A percentile compares a stretch with the other conserved stretches of the same genome.
Conservation (phyloP, 495 filamentous ascomycete genomes). For the Xylaria scruposa region DNA sequence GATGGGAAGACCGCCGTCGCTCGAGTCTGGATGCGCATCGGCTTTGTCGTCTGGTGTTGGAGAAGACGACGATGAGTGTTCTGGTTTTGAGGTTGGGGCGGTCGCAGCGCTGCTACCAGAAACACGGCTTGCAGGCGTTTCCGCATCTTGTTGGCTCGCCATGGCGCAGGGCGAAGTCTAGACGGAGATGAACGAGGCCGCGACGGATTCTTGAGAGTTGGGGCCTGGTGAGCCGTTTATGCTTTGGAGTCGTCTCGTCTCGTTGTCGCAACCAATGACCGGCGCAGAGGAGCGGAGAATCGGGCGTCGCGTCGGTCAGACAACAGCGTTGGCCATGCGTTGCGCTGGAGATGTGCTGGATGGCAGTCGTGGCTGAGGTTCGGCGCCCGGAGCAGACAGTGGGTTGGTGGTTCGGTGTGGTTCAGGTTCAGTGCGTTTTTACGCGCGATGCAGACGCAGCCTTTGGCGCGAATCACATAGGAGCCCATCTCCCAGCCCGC, state of each 20-base stretch:
- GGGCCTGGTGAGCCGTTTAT: slow-evolving; percentile 18
- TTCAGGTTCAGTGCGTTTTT: slow-evolving; percentile 13
- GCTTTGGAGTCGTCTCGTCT: slow-evolving; percentile 5
- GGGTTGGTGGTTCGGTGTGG: background rate
- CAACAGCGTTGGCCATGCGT: slow-evolving; percentile 8
- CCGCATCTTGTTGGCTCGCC: slow-evolving; percentile 40
- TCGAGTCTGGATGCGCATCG: slow-evolving; percentile 41
- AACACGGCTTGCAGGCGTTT: slow-evolving; percentile 19
- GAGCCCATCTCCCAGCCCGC: background rate
- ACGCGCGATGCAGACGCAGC: slow-evolving; percentile 11
- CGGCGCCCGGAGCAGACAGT: background rate
- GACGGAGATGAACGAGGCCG: slow-evolving; percentile 17
- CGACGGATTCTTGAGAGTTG: slow-evolving; percentile 13
- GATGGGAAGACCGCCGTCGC: slow-evolving; percentile 32
- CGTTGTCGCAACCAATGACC: slow-evolving; percentile 18
- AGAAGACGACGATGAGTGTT: slow-evolving; percentile 40
- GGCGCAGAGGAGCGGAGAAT: slow-evolving; percentile 2
- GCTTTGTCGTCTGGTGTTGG: slow-evolving; percentile 38
- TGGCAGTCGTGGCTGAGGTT: slow-evolving; percentile 7
- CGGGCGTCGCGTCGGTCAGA: slow-evolving; percentile 10
- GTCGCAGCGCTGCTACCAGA: slow-evolving; percentile 19
- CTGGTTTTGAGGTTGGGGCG: slow-evolving; percentile 37
- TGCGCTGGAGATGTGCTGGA: background rate
- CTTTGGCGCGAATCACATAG: slow-evolving; percentile 12
- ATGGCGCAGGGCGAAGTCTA: slow-evolving; percentile 25